A percentile compares a stretch with the other conserved stretches of the same genome.
Conservation (phyloP, 768 basidiomycete genomes). For the Suillus ampliporus region DNA sequence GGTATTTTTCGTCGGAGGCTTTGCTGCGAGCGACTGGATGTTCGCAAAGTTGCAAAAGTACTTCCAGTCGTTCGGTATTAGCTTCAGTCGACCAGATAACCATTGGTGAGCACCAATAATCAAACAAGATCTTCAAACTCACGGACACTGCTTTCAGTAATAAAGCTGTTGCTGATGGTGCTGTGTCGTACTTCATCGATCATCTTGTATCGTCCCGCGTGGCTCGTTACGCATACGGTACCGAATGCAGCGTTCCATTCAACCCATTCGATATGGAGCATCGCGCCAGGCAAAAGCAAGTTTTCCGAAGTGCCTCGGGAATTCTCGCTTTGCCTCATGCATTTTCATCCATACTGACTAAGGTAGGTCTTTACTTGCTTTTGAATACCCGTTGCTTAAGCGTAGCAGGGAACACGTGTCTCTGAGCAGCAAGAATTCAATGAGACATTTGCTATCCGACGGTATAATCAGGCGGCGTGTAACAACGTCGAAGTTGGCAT, state of each 20-base stretch:
- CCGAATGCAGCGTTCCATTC: constrained; percentile 43
- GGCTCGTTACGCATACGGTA: constrained; percentile 54
- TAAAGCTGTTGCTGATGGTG: constrained; percentile 62
- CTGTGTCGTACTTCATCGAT: constrained; percentile 48
- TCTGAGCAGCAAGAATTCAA: constrained; percentile 52
- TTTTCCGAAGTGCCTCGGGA: constrained; percentile 44
- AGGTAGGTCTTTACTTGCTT: constrained; percentile 32
- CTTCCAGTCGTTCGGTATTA: constrained; percentile 45
- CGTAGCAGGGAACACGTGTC: constrained; percentile 48
- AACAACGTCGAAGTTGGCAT: constrained; percentile 30
- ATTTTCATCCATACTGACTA: constrained; percentile 50
- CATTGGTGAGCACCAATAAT: constrained; percentile 50
- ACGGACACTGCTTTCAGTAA: constrained; percentile 33
- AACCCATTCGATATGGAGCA: constrained; percentile 48
- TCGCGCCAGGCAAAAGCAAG: constrained; percentile 34
- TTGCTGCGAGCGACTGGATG: constrained; percentile 56
- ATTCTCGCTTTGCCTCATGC: constrained; percentile 43
- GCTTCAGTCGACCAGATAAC: constrained; percentile 55
- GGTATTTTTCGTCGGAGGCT: constrained; percentile 59
- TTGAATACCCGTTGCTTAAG: not conserved
- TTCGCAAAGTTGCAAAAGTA: constrained; percentile 46
- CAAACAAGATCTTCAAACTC: constrained; percentile 12
- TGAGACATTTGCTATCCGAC: constrained; percentile 40
- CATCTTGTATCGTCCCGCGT: constrained; percentile 55
- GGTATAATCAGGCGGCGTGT: constrained; percentile 27